Conservation (phyloP, 345 rosid species). For the Pistacia atlantica region DNA sequence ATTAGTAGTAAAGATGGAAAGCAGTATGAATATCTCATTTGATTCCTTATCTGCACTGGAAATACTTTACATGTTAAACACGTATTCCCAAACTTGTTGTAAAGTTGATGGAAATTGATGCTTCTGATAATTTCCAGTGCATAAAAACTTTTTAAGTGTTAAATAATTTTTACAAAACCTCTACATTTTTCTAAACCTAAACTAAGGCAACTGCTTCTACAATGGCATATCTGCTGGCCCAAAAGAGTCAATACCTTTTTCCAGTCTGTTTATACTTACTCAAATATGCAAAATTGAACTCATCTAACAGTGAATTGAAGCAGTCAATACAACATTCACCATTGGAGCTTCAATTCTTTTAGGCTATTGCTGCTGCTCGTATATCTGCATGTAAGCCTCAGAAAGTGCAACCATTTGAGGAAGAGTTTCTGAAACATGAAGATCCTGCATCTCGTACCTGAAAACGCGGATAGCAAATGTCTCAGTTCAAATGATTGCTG, state of each 20-base stretch:
- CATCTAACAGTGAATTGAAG: not conserved
- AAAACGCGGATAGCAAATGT: slow-evolving; percentile 8
- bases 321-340: not conserved
- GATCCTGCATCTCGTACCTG: slow-evolving; percentile 99
- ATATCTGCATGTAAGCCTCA: slow-evolving; percentile 96
- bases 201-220: not conserved
- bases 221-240: not conserved
- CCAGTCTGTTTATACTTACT: not conserved
- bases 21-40: not conserved
- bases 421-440: slow-evolving; percentile 93
- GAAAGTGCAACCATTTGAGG: slow-evolving; percentile 98
- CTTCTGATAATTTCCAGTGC: not conserved
- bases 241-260: not conserved
- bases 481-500: not conserved
- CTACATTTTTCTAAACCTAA: not conserved
- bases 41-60: not conserved
- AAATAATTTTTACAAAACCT: not conserved
- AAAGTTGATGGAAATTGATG: not conserved
- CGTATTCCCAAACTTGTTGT: not conserved
- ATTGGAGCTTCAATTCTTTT: not conserved
- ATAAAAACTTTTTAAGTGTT: not conserved
- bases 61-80: not conserved
- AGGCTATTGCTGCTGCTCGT: slow-evolving; percentile 67
- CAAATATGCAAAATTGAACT: not conserved
- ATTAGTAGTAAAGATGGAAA: not conserved